Evolutionary conservation across 768 basidiomycete genomes (phyloP), one percentile per base, ranked within the genome.

Genomic region (Lactifluus hygrophoroides): DNA sequence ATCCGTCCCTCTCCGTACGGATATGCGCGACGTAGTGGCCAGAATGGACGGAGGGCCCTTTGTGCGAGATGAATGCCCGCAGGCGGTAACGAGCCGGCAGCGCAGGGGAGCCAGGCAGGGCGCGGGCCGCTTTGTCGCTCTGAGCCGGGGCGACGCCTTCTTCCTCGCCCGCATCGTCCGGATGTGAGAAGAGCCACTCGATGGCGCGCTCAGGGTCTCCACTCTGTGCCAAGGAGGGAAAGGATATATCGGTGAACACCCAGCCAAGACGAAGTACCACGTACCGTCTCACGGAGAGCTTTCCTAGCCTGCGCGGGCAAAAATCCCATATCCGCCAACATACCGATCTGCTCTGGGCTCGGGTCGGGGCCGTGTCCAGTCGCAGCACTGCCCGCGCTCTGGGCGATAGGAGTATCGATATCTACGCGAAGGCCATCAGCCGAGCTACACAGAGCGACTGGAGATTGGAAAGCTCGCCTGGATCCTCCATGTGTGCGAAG

Each of bases 61-160:
- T 98, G 76, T 99, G 95, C 50, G 94, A 96, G 66, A 99, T 84
- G 75, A 98, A 99, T 9, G 90, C 93, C n/a, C 93, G 90, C 28
- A 99, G 80, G 28, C 76, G 74, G 74, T 91, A 99, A 14, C 73
- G 72, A 5, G 85, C 92, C 0, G 94, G 94, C 0, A 92, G 76
- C 2, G 67, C 65, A 21, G 91, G 90, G 4, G 0, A 71, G 70
- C 0, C 74, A 7, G 48, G 58, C 2, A n/a, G 27, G 21, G 38
- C 25, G 37, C 7, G 10, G 37, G 8, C n/a, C n/a, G n/a, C n/a
- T n/a, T n/a, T n/a, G n/a, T n/a, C n/a, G n/a, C n/a, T n/a, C n/a
- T n/a, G n/a, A n/a, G n/a, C n/a, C n/a, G 9, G 35, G 14, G 35
- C 11, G 14, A 21, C 17, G 21, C 40, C 30, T 9, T 54, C 7